Conservation (phyloP, 2,329 filamentous ascomycete species). For the Nothophaeocryptopus gaeumannii region DNA sequence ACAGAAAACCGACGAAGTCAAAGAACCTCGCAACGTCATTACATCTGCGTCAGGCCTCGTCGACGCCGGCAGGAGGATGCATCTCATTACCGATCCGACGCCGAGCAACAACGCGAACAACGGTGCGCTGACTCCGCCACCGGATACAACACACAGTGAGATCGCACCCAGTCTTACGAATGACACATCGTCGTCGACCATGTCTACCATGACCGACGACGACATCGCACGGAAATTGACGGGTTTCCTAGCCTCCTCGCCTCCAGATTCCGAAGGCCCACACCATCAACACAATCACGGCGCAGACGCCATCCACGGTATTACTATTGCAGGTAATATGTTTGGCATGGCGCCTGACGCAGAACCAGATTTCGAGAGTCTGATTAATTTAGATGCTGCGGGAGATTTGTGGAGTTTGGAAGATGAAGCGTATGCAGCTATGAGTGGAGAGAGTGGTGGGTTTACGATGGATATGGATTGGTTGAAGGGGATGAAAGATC, state of each 20-base stretch:
- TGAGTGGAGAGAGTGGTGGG: conserved; percentile 33
- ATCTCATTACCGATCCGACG: conserved; percentile 24
- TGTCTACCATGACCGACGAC: conserved; percentile 39
- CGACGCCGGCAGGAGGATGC: conserved; percentile 44
- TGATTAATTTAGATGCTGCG: conserved; percentile 38
- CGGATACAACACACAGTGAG: conserved; percentile 20
- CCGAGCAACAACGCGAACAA: conserved; percentile 8
- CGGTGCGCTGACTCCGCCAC: conserved; percentile 32
- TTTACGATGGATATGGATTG: conserved; percentile 37
- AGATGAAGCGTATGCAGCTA: conserved; percentile 34
- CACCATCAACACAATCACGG: conserved; percentile 15
- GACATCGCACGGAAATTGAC: conserved; percentile 49
- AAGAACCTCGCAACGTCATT: conserved; percentile 34
- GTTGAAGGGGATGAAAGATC: conserved; percentile 34
- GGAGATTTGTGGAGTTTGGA: conserved; percentile 35
- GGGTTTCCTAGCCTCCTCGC: conserved; percentile 51
- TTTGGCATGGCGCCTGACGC: conserved; percentile 21
- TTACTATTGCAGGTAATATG: conserved; percentile 14
- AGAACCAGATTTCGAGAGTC: conserved; percentile 38
- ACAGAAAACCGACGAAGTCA: conserved; percentile 32
- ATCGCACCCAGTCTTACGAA: neutral
- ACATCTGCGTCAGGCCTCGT: conserved; percentile 47
- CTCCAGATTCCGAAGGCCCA: conserved; percentile 41
- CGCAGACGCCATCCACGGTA: conserved; percentile 1
- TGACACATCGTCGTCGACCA: conserved; percentile 6